Conservation (phyloP, 1,139 yeast genomes). For the Saccharomycopsis hybrid region DNA sequence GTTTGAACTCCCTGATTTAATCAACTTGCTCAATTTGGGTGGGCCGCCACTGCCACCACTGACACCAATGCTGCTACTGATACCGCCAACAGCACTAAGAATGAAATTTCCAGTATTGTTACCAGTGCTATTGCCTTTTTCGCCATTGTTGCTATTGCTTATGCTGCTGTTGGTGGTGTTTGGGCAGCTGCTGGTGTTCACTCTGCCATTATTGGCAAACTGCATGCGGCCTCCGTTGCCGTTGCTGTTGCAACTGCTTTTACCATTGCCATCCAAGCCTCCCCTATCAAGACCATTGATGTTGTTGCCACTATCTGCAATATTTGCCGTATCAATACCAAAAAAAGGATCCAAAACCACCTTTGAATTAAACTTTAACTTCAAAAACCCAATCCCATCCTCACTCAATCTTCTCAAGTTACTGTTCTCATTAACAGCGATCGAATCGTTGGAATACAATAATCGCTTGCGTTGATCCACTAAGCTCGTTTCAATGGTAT, state of each 20-base stretch:
- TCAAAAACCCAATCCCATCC: conserved; percentile 16
- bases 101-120: background rate
- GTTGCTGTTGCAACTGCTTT: background rate
- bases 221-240: background rate
- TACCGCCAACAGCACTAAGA: too few species aligned
- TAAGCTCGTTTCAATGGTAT: conserved; percentile 10
- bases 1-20: conserved; percentile 17
- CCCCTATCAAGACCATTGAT: background rate
- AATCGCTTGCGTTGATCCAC: conserved; percentile 16
- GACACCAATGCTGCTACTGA: too few species aligned
- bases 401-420: conserved; percentile 12
- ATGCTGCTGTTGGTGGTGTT: too few species aligned
- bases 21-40: conserved; percentile 17
- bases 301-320: background rate
- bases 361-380: conserved; percentile 8
- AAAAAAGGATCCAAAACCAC: background rate
- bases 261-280: background rate
- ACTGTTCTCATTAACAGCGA: conserved; percentile 1
- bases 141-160: background rate
- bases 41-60: too few species aligned
- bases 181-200: too few species aligned
- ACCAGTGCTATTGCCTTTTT: background rate
- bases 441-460: conserved; percentile 17
- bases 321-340: background rate
- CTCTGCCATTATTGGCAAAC: too few species aligned